phyloP scores from a whole-genome alignment of 257 asterid genomes.

The Solanum rostratum region DNA sequence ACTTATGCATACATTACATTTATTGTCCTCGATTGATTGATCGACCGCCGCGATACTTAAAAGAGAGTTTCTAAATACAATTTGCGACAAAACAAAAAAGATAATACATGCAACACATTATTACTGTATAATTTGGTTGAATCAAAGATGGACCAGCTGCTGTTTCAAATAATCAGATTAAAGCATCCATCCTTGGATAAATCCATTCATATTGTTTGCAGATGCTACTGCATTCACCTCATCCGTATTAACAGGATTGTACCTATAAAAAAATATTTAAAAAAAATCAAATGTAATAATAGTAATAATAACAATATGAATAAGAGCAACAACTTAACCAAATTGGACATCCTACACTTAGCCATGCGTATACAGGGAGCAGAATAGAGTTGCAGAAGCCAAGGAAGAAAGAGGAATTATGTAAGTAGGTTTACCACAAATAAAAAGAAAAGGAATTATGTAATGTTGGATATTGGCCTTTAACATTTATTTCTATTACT shows the following conservation, averaged over 20 bases:
- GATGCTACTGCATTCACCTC: constrained; percentile 1
- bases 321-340: too few relatives aligned
- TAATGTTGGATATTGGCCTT: background rate
- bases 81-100: background rate
- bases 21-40: background rate
- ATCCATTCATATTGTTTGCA: constrained; percentile 12
- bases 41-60: background rate
- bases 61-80: background rate
- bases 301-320: background rate
- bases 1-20: background rate
- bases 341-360: background rate
- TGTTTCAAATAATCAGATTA: background rate
- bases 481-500: too few relatives aligned
- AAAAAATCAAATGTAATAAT: background rate
- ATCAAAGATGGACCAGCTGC: background rate
- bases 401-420: too few relatives aligned
- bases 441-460: too few relatives aligned
- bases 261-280: background rate
- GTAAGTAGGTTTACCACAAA: too few relatives aligned
- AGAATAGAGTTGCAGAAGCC: too few relatives aligned
- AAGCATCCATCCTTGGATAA: constrained; percentile 16
- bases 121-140: background rate
- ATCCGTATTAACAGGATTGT: constrained; percentile 3
- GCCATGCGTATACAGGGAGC: too few relatives aligned
- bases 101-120: background rate